These are phyloP conservation scores for Lipomyces sp. DNA, from an alignment of 805 yeast species.

Conservation along the genomic window DNA sequence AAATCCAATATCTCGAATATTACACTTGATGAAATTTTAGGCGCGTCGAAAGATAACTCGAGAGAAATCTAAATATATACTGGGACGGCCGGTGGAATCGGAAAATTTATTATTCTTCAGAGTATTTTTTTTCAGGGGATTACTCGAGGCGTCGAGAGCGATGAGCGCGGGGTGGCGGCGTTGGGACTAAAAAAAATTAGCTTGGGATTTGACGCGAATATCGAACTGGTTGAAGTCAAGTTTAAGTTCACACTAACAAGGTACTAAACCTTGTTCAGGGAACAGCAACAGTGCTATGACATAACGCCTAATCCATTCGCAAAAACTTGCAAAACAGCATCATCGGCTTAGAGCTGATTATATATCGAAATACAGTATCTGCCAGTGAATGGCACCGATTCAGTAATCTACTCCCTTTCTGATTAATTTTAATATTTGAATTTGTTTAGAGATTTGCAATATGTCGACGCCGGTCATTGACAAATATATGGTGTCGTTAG, in stretches of 20 bases:
- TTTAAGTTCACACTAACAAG: neutral
- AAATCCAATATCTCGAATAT: neutral
- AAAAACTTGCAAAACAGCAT: too few relatives aligned
- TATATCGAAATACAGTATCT: neutral
- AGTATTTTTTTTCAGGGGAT: neutral
- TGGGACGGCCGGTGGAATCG: neutral
- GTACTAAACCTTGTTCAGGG: neutral
- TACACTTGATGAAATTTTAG: neutral
- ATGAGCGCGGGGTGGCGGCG: neutral
- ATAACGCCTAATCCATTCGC: too few relatives aligned
- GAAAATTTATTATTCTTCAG: neutral
- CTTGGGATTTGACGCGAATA: too few relatives aligned
- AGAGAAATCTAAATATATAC: neutral
- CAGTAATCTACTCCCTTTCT: neutral
- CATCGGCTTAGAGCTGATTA: too few relatives aligned
- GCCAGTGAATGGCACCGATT: neutral
- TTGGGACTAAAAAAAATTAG: neutral
- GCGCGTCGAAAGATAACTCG: neutral
- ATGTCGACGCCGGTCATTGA: conserved; percentile 28
- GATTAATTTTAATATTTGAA: neutral
- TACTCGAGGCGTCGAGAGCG: neutral
- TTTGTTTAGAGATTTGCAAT: neutral
- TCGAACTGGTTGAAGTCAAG: too few relatives aligned
- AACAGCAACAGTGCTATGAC: too few relatives aligned
- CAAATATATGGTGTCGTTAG: conserved; percentile 23